Conservation (phyloP, 2,329 filamentous ascomycete genomes). For the Hawksworthiomyces lignivorus region DNA sequence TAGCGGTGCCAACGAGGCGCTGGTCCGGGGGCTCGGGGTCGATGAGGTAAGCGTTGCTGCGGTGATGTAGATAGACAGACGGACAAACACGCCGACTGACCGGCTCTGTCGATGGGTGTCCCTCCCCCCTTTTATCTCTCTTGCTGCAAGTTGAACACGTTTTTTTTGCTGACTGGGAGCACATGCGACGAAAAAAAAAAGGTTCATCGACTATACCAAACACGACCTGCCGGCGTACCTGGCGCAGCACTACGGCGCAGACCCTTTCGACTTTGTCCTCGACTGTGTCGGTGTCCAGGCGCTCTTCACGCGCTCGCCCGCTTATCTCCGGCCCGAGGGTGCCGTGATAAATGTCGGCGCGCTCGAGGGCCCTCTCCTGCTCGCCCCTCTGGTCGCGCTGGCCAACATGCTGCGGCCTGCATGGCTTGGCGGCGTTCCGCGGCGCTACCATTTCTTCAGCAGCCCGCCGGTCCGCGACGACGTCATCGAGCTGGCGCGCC, state of each 20-base stretch:
- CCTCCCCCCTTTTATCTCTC: too few species aligned
- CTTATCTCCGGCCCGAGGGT: conserved; percentile 29
- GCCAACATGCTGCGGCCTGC: conserved; percentile 15
- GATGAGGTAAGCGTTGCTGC: conserved; percentile 37
- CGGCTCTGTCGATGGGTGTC: too few species aligned
- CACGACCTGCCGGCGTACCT: conserved; percentile 29
- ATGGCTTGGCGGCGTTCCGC: conserved; percentile 22
- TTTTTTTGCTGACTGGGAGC: too few species aligned
- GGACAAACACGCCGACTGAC: too few species aligned
- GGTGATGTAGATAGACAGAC: too few species aligned
- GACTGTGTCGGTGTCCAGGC: conserved; percentile 41
- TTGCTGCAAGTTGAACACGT: too few species aligned
- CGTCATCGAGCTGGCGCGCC: conserved; percentile 18
- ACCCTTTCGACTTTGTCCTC: conserved; percentile 34
- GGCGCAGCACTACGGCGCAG: conserved; percentile 20
- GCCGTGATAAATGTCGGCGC: conserved; percentile 26
- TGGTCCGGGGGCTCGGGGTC: conserved; percentile 38
- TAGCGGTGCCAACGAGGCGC: conserved; percentile 33
- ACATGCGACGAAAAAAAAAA: too few species aligned
- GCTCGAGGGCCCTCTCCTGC: conserved; percentile 18
- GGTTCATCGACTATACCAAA: conserved; percentile 34
- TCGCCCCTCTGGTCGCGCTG: neutral
- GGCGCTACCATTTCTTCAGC: conserved; percentile 21
- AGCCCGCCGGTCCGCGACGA: conserved; percentile 18
- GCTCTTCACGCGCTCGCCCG: conserved; percentile 31